Conservation (phyloP, 768 basidiomycete species). For the Coprinopsis sp. region DNA sequence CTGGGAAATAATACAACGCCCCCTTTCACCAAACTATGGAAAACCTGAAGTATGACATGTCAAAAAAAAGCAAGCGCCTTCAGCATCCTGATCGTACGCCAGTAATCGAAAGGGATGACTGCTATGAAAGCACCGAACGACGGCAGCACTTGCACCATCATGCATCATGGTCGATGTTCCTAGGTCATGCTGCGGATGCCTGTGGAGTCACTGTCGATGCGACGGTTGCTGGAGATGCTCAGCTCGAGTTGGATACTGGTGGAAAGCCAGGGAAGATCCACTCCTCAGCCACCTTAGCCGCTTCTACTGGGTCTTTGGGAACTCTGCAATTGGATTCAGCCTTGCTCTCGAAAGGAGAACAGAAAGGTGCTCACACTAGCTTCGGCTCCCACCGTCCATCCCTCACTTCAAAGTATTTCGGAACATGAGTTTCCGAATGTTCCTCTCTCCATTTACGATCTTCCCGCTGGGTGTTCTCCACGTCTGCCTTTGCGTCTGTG, state of each 20-base stretch:
- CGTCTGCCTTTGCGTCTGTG: conserved; percentile 80
- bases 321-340: conserved; percentile 41
- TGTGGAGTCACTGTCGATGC: no score
- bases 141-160: no score
- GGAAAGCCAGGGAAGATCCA: conserved; percentile 70
- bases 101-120: no score
- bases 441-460: conserved; percentile 70
- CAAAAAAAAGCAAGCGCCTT: no score
- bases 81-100: no score
- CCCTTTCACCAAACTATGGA: no score
- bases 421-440: conserved; percentile 59
- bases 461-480: conserved; percentile 92
- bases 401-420: conserved; percentile 73
- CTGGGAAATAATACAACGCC: no score
- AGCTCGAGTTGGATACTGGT: conserved; percentile 45
- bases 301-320: conserved; percentile 63
- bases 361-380: conserved; percentile 49
- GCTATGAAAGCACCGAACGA: no score
- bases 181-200: no score
- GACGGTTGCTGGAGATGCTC: neutral
- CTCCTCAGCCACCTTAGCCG: conserved; percentile 58
- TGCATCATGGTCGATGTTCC: no score
- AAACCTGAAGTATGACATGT: no score
- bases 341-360: conserved; percentile 5
- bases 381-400: conserved; percentile 84